Conservation (phyloP, 306 rosid genomes). For the Medicago truncatula region DNA sequence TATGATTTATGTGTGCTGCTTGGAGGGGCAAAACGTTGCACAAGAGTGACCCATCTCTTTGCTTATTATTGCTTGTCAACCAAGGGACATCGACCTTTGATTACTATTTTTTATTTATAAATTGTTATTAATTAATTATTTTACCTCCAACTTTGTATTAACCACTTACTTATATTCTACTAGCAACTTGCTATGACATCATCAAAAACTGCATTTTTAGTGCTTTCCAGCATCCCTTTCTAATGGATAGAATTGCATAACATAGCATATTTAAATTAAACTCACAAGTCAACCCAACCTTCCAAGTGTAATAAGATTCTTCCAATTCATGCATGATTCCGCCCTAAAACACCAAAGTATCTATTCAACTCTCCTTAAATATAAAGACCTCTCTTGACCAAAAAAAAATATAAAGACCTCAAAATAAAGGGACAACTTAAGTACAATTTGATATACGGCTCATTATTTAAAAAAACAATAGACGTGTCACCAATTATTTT, state of each 20-base stretch:
- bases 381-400: neutral
- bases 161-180: constrained; percentile 16
- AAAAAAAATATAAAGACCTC: neutral
- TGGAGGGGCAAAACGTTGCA: constrained; percentile 17
- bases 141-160: constrained; percentile 7
- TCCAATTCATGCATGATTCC: constrained; percentile 9
- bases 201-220: constrained; percentile 10
- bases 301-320: neutral
- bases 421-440: too few relatives aligned
- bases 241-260: neutral
- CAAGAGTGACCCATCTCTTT: constrained; percentile 25
- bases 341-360: neutral
- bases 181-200: constrained; percentile 32
- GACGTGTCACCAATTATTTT: too few relatives aligned
- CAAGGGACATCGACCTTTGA: constrained; percentile 49
- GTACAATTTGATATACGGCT: too few relatives aligned
- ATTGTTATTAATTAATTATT: neutral
- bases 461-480: too few relatives aligned
- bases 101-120: neutral
- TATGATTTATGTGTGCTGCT: constrained; percentile 29
- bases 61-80: constrained; percentile 54
- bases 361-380: neutral
- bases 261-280: constrained; percentile 8
- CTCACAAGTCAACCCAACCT: constrained; percentile 36
- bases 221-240: constrained; percentile 25